These are phyloP conservation scores for Rhinocladiella mackenziei DNA, from an alignment of 2,329 filamentous ascomycete genomes.

Conservation along the genomic window DNA sequence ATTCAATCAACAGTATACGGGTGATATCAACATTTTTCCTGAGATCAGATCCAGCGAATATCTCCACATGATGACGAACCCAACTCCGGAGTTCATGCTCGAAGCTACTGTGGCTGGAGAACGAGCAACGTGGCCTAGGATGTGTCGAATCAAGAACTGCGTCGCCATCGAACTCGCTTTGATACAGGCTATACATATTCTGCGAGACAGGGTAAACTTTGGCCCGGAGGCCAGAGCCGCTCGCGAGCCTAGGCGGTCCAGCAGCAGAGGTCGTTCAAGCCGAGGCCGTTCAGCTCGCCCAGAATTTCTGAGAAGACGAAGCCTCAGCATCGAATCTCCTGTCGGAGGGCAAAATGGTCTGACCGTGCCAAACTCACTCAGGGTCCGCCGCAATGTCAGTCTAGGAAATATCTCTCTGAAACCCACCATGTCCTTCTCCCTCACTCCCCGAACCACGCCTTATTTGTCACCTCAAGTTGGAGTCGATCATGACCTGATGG, in stretches of 20 bases:
- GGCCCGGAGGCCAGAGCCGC: constrained; percentile 25
- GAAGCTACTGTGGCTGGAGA: constrained; percentile 73
- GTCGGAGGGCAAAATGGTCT: constrained; percentile 5
- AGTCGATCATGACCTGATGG: constrained; percentile 13
- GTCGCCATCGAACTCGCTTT: constrained; percentile 85
- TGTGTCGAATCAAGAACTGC: constrained; percentile 79
- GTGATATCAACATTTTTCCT: constrained; percentile 90
- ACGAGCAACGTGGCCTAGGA: constrained; percentile 84
- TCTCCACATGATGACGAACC: constrained; percentile 74
- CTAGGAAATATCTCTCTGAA: constrained; percentile 19
- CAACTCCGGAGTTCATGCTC: constrained; percentile 80
- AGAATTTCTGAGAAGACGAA: constrained; percentile 19
- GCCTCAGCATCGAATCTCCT: constrained; percentile 22
- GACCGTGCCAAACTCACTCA: constrained; percentile 2
- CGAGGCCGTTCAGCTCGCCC: constrained; percentile 22
- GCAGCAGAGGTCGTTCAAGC: constrained; percentile 14
- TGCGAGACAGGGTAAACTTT: constrained; percentile 24
- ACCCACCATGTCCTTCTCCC: constrained; percentile 7
- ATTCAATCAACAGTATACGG: constrained; percentile 84
- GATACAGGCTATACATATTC: constrained; percentile 35
- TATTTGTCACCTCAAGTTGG: constrained; percentile 17
- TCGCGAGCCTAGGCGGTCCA: constrained; percentile 18
- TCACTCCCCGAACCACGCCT: constrained; percentile 15
- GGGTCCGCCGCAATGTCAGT: constrained; percentile 23
- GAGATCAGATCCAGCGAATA: constrained; percentile 71